Conservation (phyloP, 257 asterid genomes). For the Solanum pinnatisectum region DNA sequence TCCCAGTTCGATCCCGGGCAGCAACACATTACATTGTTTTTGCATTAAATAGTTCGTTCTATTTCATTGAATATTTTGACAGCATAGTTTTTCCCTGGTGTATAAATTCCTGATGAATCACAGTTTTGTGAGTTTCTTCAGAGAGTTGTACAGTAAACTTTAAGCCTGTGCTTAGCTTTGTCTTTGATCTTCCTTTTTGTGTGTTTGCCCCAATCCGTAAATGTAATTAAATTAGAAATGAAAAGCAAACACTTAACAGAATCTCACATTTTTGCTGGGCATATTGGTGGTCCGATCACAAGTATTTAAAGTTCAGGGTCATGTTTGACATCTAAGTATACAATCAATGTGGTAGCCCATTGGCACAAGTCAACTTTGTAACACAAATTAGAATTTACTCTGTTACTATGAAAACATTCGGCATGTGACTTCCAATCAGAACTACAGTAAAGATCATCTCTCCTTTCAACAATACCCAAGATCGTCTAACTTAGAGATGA, state of each 20-base stretch:
- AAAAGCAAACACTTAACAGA: background rate
- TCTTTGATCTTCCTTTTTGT: background rate
- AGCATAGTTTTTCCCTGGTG: conserved; percentile 23
- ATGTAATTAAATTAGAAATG: background rate
- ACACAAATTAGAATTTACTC: background rate
- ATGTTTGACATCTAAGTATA: background rate
- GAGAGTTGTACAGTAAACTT: background rate
- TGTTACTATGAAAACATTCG: background rate
- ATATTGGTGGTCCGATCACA: background rate
- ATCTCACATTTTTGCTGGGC: background rate
- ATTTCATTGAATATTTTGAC: background rate
- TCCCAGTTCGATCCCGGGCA: conserved; percentile 53
- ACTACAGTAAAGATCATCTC: background rate
- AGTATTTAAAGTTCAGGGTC: background rate
- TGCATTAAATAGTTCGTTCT: background rate
- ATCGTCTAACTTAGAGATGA: background rate
- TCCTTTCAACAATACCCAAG: background rate
- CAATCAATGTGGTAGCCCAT: background rate
- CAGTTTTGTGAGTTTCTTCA: background rate
- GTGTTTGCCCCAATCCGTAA: background rate
- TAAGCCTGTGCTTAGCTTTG: background rate
- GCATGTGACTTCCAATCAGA: background rate
- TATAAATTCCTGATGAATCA: background rate
- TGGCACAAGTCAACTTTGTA: background rate
- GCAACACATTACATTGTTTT: background rate